Evolutionary conservation across 306 rosid genomes (phyloP), one percentile per base, ranked within the genome.

Genomic region (Lathyrus tuberosus): DNA sequence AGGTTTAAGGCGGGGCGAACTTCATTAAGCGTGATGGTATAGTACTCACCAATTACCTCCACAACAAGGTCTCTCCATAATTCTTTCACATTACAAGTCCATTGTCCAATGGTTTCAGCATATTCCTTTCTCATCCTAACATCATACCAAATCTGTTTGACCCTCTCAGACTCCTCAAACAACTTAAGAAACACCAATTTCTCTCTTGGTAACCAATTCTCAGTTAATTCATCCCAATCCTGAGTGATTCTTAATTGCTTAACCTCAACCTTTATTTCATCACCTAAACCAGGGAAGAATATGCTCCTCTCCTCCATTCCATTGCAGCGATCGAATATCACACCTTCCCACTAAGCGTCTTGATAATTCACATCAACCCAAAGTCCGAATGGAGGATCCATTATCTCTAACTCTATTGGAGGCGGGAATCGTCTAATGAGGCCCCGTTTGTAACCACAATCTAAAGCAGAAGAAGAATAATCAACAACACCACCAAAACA

Each of bases 261-360:
- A 61, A 81, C 72, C 56, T 30, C 77, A 30, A 80, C 10, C 67
- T 47, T 83, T 64, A 88, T 53, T 62, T 91, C 95, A 53, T 94
- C 99, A 3, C 96, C 99, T 76, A 87, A 80, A 77, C 88, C 97
- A 0, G 97, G 96, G 80, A 90, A 94, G 78, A 94, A 86, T 49
- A 90, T 28, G 57, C 52, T 80, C 73, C 97, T 81, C 75, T 86
- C 72, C 37, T 86, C 66, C 12, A 33, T 62, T 71, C 88, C 96
- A 17, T 87, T 69, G 22, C 62, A 73, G 1, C 64, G 84, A 62
- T 94, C 98, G 61, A 87, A 90, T 18, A 94, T 18, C 17, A 94
- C 96, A 4, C 98, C 97, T 81, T 94, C 97, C 98, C 98, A 88
- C 97, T 96, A 90, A 10, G 89, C 97, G 0, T 94, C 97, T 43